Evolutionary conservation across 1,139 yeast species (phyloP), one percentile per base, ranked within the genome.

Genomic region (Geotrichum reessii): DNA sequence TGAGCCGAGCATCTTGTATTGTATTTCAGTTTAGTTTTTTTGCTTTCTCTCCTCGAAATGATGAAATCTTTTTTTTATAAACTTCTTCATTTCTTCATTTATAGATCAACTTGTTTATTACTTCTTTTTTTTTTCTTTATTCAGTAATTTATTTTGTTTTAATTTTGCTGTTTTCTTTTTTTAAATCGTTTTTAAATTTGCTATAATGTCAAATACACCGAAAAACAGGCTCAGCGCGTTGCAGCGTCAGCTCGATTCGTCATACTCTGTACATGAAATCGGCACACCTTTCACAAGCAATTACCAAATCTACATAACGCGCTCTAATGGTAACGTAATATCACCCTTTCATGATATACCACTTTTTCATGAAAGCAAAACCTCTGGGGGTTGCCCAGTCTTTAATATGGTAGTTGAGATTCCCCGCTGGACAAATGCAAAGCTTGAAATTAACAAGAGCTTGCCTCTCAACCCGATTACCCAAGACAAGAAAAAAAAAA

Each of bases 361-460:
- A 49, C 76, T 92, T 64, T 80, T 81, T 61, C 83, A 93, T 62
- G 79, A 86, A 71, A 77, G 78, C 66, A 81, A 83, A 70, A 81
- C 81, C 63, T 83, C 46, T 54, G 52, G 78, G 1, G 19, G 17
- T 9, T n/a, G 77, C 65, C 82, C 83, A 56, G 81, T 92, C 46
- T 84, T 88, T 64, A 87, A 87, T 75, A 91, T 93, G 91, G 79
- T 93, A 59, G 95, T 90, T 48, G 99, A 93, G 74, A 91, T 93
- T 61, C 97, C 98, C 64, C 84, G 97, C 71, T 90, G 96, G 95
- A 82, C 95, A 63, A 92, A 91, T 74, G 97, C 95, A 55, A 92
- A 92, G 76, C 82, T 91, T 76, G 97, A 92, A 76, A 88, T 93
- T 69, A 82, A 86, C 68, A 89, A 85, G 76, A 86, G 84, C 62